Evolutionary conservation across 495 filamentous ascomycete genomes (phyloP), one percentile per base, ranked within the genome.

Genomic region (Parathielavia hyrcaniae): DNA sequence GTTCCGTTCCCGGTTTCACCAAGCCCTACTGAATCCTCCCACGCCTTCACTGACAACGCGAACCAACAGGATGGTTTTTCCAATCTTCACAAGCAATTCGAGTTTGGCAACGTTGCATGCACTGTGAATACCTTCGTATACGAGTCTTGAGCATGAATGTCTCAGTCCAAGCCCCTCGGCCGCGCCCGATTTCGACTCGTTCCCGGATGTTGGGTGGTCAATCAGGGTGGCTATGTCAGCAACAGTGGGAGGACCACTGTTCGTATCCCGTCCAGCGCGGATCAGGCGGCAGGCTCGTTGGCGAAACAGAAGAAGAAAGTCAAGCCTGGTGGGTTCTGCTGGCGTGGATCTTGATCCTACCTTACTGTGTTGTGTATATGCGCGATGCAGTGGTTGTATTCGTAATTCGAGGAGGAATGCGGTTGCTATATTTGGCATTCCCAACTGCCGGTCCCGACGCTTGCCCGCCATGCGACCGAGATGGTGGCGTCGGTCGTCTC

Each of bases 91-190:
- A 36, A 12, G 32, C 19, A n/a, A 50, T 0, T 13, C 10, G n/a
- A 7, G 10, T 11, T 9, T 19, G 10, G 49, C 19, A 51, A 51
- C 49, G 49, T 51, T 54, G n/a, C 50, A 53, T 43, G 23, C 0
- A 11, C n/a, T n/a, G n/a, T n/a, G n/a, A n/a, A n/a, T n/a, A n/a
- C n/a, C n/a, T n/a, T n/a, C n/a, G 5, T 44, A 12, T 19, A 10
- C 39, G 26, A 54, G 51, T 35, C 26, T 6, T 34, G 4, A 14
- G n/a, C 39, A 45, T 54, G 51, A 54, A 20, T 32, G 23, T 41
- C 50, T 39, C 49, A 14, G 50, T 30, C 40, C 39, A 30, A 53
- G 51, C 38, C 23, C 19, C 39, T 44, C 38, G 50, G 39, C 51
- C n/a, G 32, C n/a, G 53, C 41, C 53, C 36, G 30, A 47, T 14